Evolutionary conservation across 2,329 filamentous ascomycete genomes (phyloP).

Genomic region (Penicillium vulpinum): DNA sequence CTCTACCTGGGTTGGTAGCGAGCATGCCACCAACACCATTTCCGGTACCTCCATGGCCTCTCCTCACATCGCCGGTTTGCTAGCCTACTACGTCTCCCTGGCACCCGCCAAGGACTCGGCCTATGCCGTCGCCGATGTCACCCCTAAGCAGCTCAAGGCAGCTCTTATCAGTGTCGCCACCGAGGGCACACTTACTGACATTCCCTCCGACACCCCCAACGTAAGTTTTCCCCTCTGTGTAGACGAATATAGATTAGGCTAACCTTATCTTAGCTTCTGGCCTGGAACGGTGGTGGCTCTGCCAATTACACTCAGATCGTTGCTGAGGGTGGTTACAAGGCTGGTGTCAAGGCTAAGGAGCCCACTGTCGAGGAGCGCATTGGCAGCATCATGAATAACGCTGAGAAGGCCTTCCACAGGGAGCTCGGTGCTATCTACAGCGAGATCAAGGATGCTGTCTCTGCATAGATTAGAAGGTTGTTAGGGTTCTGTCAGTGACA

Average conservation of each 20-base stretch:
- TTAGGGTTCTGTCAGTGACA: conserved; percentile 23
- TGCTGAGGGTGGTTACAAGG: conserved; percentile 69
- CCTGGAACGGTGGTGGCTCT: conserved; percentile 97
- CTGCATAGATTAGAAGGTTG: conserved; percentile 46
- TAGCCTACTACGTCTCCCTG: conserved; percentile 97
- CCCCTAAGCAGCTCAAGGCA: conserved; percentile 90
- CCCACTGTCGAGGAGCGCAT: conserved; percentile 36
- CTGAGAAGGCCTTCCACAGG: conserved; percentile 46
- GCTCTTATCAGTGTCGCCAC: conserved; percentile 83
- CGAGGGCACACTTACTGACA: conserved; percentile 71
- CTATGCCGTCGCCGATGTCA: conserved; percentile 85
- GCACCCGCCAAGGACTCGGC: conserved; percentile 88
- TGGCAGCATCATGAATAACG: conserved; percentile 48
- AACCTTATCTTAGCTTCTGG: conserved; percentile 63
- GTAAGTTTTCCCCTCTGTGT: conserved; percentile 41
- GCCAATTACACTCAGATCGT: conserved; percentile 88
- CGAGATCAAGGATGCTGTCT: conserved; percentile 43
- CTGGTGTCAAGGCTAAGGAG: conserved; percentile 30
- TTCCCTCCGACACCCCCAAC: conserved; percentile 86
- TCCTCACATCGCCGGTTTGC: conserved; percentile 90
- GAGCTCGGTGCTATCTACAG: conserved; percentile 52
- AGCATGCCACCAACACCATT: conserved; percentile 96
- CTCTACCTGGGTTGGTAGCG: conserved; percentile 97
- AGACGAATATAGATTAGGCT: conserved; percentile 14
- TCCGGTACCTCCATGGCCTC: conserved; percentile 99